Conservation (phyloP, 768 basidiomycete species). For the Lepiota venenata region DNA sequence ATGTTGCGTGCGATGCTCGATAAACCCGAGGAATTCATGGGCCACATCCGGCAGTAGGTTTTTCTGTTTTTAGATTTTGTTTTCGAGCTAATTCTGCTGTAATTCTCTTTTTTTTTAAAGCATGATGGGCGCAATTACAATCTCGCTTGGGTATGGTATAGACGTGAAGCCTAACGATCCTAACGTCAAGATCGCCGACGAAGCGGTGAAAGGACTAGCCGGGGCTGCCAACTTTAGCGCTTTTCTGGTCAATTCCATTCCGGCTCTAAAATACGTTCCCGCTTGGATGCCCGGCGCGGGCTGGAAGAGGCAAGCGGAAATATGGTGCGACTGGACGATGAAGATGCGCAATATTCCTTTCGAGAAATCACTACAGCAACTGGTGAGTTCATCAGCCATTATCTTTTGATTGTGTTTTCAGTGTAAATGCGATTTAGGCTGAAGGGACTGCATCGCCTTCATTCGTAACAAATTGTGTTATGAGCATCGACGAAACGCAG, state of each 20-base stretch:
- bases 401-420: background rate
- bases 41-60: constrained; percentile 43
- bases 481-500: constrained; percentile 13
- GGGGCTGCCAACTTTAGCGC: constrained; percentile 28
- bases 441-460: constrained; percentile 17
- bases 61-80: background rate
- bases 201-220: constrained; percentile 23
- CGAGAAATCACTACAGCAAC: constrained; percentile 16
- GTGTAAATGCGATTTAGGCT: constrained; percentile 1
- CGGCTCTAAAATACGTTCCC: constrained; percentile 32
- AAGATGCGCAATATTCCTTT: constrained; percentile 25
- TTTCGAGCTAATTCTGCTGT: constrained; percentile 19
- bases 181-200: constrained; percentile 27
- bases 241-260: constrained; percentile 33
- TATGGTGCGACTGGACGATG: constrained; percentile 23
- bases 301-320: constrained; percentile 32
- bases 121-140: constrained; percentile 30
- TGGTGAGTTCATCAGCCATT: constrained; percentile 15
- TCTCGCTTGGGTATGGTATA: constrained; percentile 32
- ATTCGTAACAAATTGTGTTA: constrained; percentile 15
- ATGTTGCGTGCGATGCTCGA: constrained; percentile 40
- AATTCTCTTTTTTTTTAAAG: constrained; percentile 21
- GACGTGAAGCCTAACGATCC: constrained; percentile 29
- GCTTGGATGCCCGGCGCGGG: constrained; percentile 34
- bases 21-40: constrained; percentile 36